These are phyloP conservation scores for Bisporella sp. DNA, from an alignment of 2,329 filamentous ascomycete species.

Conservation along the genomic window DNA sequence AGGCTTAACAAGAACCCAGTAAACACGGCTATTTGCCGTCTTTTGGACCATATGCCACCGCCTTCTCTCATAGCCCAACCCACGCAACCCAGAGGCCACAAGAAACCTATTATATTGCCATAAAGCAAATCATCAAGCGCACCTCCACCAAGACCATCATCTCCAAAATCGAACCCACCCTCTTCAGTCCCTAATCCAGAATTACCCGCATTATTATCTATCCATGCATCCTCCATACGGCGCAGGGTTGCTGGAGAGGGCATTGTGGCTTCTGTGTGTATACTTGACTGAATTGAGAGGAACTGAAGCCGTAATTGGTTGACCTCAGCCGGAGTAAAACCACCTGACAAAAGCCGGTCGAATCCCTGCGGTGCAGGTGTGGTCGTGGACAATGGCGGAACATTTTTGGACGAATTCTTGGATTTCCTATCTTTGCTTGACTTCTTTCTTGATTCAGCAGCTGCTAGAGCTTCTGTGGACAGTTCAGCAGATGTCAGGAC, in stretches of 20 bases:
- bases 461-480: constrained; percentile 48
- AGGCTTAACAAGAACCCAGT: constrained; percentile 78
- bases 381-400: constrained; percentile 22
- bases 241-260: constrained; percentile 70
- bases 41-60: constrained; percentile 69
- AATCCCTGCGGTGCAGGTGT: constrained; percentile 68
- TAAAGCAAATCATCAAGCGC: constrained; percentile 78
- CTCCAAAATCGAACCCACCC: constrained; percentile 30
- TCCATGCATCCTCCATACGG: constrained; percentile 81
- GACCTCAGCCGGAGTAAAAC: constrained; percentile 79
- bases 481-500: constrained; percentile 64
- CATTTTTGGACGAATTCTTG: constrained; percentile 8
- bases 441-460: constrained; percentile 13
- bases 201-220: constrained; percentile 57
- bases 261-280: constrained; percentile 84
- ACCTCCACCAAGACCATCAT: constrained; percentile 29
- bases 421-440: constrained; percentile 8
- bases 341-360: constrained; percentile 73
- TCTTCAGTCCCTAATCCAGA: constrained; percentile 29
- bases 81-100: constrained; percentile 84
- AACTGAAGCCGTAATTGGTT: constrained; percentile 84
- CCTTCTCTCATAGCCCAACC: constrained; percentile 83
- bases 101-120: constrained; percentile 86
- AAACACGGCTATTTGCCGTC: constrained; percentile 80
- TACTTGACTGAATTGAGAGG: constrained; percentile 71